These are phyloP conservation scores for Diddensiella santjacobensis DNA, from an alignment of 805 yeast species.

Conservation along the genomic window DNA sequence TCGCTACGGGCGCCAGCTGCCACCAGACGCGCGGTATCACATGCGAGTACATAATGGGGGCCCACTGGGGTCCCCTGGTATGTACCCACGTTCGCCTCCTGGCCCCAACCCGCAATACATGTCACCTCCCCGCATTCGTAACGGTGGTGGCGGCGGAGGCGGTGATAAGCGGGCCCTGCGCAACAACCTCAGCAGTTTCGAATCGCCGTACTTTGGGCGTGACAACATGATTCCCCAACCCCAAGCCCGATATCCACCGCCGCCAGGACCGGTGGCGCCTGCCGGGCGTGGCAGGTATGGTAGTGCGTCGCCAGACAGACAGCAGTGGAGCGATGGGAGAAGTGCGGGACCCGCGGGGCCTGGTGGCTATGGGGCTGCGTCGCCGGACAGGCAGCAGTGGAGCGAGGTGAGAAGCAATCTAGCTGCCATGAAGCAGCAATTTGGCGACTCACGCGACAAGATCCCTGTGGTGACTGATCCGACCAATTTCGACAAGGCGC, in stretches of 20 bases:
- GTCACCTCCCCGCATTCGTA: no score
- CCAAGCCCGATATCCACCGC: constrained; percentile 10
- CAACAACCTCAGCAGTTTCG: constrained; percentile 16
- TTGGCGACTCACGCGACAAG: constrained; percentile 1
- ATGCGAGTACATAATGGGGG: no score
- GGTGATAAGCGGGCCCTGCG: constrained; percentile 11
- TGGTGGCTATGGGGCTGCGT: no score
- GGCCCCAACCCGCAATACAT: background rate
- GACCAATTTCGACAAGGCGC: constrained; percentile 6
- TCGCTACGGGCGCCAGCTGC: background rate
- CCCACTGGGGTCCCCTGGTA: background rate
- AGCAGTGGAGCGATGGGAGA: background rate
- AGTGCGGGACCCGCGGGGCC: no score
- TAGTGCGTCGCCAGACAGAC: background rate
- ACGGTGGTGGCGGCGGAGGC: background rate
- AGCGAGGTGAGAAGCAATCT: constrained; percentile 19
- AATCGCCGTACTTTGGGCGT: constrained; percentile 19
- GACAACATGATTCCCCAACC: constrained; percentile 4
- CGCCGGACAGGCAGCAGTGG: constrained; percentile 23
- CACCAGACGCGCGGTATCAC: no score
- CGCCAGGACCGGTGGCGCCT: no score
- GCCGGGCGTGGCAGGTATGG: no score
- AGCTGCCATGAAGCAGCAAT: constrained; percentile 16
- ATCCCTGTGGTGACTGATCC: constrained; percentile 12
- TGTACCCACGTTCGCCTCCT: background rate